Conservation (phyloP, 1,284 basidiomycete species). For the Blastosporella zonata region DNA sequence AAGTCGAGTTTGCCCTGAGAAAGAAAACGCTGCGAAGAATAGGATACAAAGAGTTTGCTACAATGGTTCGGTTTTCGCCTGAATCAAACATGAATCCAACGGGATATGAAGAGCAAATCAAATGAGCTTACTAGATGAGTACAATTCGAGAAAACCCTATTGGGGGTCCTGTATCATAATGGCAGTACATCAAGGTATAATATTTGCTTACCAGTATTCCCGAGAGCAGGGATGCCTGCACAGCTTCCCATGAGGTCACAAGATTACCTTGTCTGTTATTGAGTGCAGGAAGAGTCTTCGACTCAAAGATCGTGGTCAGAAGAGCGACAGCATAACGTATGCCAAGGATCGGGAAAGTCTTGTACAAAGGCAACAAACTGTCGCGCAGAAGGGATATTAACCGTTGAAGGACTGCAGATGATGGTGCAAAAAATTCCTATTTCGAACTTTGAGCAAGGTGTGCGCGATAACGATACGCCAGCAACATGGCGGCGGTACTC, state of each 20-base stretch:
- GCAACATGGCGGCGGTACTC: constrained; percentile 2
- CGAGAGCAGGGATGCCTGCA: constrained; percentile 19
- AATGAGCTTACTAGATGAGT: constrained; percentile 13
- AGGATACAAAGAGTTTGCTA: constrained; percentile 24
- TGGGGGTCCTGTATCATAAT: too few relatives aligned
- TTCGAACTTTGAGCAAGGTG: neutral
- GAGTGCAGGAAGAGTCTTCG: constrained; percentile 10
- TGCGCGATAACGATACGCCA: neutral
- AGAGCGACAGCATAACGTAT: constrained; percentile 20
- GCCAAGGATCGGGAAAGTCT: constrained; percentile 18
- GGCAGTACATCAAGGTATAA: too few relatives aligned
- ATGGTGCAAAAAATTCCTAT: constrained; percentile 16
- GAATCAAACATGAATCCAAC: neutral
- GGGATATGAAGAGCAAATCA: neutral
- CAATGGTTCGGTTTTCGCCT: constrained; percentile 20
- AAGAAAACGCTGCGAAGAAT: constrained; percentile 23
- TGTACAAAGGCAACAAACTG: constrained; percentile 21
- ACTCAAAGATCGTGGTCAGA: constrained; percentile 15
- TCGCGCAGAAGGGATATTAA: constrained; percentile 21
- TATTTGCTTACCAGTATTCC: constrained; percentile 22
- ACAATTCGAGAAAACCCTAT: constrained; percentile 22
- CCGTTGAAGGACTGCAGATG: constrained; percentile 13
- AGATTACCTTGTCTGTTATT: neutral
- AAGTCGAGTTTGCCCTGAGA: neutral
- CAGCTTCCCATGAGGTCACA: constrained; percentile 17